These are phyloP conservation scores for Aegilops longissima DNA, from an alignment of 176 grass and related monocot species.

Conservation along the genomic window DNA sequence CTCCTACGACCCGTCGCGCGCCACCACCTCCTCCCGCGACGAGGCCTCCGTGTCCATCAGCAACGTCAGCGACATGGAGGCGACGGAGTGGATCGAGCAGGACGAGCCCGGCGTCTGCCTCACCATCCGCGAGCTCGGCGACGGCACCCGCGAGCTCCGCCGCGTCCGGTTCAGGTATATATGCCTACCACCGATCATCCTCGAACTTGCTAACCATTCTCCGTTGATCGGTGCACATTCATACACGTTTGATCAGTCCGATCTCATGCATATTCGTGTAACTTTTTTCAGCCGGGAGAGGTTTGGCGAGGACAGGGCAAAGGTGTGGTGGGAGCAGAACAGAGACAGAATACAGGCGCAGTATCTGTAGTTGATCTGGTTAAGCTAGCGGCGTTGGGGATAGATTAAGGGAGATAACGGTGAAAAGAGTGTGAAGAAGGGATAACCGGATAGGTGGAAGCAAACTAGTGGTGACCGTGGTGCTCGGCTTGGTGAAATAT, in stretches of 20 bases:
- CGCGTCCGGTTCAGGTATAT: slow-evolving; percentile 82
- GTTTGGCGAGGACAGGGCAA: slow-evolving; percentile 86
- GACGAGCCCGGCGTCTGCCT: slow-evolving; percentile 92
- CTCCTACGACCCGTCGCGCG: slow-evolving; percentile 63
- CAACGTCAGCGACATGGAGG: slow-evolving; percentile 83
- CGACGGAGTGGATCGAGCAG: slow-evolving; percentile 83
- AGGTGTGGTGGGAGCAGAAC: slow-evolving; percentile 98
- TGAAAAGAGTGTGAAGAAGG: slow-evolving; percentile 20
- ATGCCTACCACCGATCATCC: not conserved
- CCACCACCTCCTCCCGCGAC: slow-evolving; percentile 84
- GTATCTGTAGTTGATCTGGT: slow-evolving; percentile 52
- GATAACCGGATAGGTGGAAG: not conserved
- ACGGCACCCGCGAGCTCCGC: slow-evolving; percentile 89
- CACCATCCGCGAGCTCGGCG: slow-evolving; percentile 93
- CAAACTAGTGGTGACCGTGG: not conserved
- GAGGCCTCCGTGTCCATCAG: slow-evolving; percentile 91
- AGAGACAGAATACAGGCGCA: slow-evolving; percentile 81
- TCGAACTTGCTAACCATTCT: not conserved
- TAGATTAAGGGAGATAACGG: slow-evolving; percentile 31
- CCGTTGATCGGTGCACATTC: not conserved
- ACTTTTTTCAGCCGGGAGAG: slow-evolving; percentile 65
- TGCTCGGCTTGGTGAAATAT: not conserved
- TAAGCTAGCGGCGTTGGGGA: not conserved
- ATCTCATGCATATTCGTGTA: not conserved
- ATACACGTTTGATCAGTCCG: not conserved